Percentiles rank a stretch among this genome's conserved stretches.
These are phyloP conservation scores for Fusarium tricinctum DNA, from an alignment of 2,329 filamentous ascomycete species.

Conservation along the genomic window DNA sequence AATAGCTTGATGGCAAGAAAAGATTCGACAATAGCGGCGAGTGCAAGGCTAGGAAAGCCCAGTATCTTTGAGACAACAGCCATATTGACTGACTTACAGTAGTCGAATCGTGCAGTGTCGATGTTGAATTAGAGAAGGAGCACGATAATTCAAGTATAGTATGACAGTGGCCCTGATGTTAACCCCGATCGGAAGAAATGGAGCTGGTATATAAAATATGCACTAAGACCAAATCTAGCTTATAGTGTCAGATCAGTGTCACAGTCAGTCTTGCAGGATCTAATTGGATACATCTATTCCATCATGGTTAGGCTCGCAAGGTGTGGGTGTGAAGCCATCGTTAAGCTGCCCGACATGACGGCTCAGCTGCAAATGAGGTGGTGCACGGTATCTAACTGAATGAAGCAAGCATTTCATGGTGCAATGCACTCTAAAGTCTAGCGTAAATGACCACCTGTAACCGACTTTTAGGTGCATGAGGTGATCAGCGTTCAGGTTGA, in stretches of 20 bases:
- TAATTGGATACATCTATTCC: not conserved
- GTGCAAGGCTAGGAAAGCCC: slow-evolving; percentile 32
- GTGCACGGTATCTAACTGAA: not conserved
- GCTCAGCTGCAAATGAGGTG: not conserved
- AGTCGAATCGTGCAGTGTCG: not conserved
- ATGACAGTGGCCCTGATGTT: not conserved
- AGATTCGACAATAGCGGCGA: slow-evolving; percentile 46
- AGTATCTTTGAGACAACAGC: slow-evolving; percentile 30
- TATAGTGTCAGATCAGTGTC: not conserved
- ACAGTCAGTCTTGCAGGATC: not conserved
- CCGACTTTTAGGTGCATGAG: not conserved
- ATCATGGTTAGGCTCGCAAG: not conserved
- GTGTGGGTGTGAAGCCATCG: slow-evolving; percentile 8
- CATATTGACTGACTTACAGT: slow-evolving; percentile 23
- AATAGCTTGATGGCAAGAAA: slow-evolving; percentile 49
- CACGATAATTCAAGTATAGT: not conserved
- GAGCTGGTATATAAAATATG: not conserved
- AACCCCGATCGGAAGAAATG: not conserved
- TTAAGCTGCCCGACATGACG: not conserved
- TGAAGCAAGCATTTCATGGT: not conserved
- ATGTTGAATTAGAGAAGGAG: not conserved
- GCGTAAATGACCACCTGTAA: not conserved
- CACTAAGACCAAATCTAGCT: not conserved
- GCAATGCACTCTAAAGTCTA: not conserved
- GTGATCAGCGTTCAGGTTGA: slow-evolving; percentile 15